Evolutionary conservation across 2,329 filamentous ascomycete genomes (phyloP), one percentile per base, ranked within the genome.

Genomic region (Xylariales sp.): DNA sequence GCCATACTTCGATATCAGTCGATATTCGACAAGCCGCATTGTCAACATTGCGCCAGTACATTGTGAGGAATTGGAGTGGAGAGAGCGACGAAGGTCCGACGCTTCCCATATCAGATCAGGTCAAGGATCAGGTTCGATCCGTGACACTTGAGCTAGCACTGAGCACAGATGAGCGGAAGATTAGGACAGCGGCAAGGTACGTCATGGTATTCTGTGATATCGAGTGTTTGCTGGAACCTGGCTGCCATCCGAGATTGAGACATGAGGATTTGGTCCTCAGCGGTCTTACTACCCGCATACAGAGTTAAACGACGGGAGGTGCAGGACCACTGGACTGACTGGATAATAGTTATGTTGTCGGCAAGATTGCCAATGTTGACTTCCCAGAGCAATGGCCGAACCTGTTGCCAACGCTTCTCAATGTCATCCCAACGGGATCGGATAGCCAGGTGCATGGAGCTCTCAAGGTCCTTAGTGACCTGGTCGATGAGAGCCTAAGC

Each of bases 371-470:
- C 43, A 85, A 82, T 49, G 80, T 84, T 56, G 93, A 98, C 68
- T 97, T 95, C 59, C 93, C 93, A 40, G 88, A 96, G 46, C 78
- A 90, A 56, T 98, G 93, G 93, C 88, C 90, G n/a, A 78, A 80
- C 51, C 78, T 98, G 31, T 79, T 98, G 21, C 87, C 88, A 16
- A 78, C 81, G 24, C 73, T 97, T 31, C 77, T 98, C 46, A 77
- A 78, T 31, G 74, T 90, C 38, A 86, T 97, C 55, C 79, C 84
- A 40, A 77, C 73, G 40, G 88, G 87, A 46, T 81, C 73, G 48
- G 88, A 95, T 55, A 70, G 73, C 34, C 89, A 95, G 59, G 71
- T 96, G 37, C 89, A 96, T 61, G 93, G 93, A 39, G 87, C 91
- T 7, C 72, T 98, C 46, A 86, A 86, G 60, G 89, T 97, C 18